A percentile compares a stretch with the other conserved stretches of the same genome.
Conservation (phyloP, 495 filamentous ascomycete species). For the Arthonia radiata region DNA sequence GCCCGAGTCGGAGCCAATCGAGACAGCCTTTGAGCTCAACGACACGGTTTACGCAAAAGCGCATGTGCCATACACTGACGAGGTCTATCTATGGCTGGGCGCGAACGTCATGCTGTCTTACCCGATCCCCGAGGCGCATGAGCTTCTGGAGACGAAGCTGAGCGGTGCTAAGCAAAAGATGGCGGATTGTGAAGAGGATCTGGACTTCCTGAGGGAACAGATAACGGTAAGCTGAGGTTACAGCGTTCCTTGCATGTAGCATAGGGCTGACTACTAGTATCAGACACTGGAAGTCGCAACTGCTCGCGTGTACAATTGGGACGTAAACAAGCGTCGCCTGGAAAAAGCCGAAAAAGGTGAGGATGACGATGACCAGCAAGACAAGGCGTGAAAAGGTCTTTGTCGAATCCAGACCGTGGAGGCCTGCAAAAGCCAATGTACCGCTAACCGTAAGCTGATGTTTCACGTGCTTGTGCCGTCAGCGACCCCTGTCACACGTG, state of each 20-base stretch:
- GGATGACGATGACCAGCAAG: too few species aligned
- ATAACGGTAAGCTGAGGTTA: slow-evolving; percentile 46
- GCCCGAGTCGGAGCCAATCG: slow-evolving; percentile 34
- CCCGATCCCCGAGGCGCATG: slow-evolving; percentile 63
- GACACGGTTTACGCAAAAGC: slow-evolving; percentile 89
- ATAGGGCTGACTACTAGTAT: neutral
- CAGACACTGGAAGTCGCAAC: slow-evolving; percentile 93
- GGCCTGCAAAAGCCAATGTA: too few species aligned
- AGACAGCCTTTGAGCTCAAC: slow-evolving; percentile 88
- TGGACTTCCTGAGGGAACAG: slow-evolving; percentile 89
- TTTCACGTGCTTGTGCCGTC: too few species aligned
- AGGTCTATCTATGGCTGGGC: slow-evolving; percentile 92
- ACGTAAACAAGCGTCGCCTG: slow-evolving; percentile 79
- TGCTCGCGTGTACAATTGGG: slow-evolving; percentile 96
- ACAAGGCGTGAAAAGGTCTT: too few species aligned
- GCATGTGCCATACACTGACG: slow-evolving; percentile 52
- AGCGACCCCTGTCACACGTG: too few species aligned
- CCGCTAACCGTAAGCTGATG: too few species aligned
- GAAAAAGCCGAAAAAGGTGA: slow-evolving; percentile 39
- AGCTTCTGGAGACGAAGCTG: slow-evolving; percentile 54
- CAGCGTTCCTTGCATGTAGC: slow-evolving; percentile 10
- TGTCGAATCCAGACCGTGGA: too few species aligned
- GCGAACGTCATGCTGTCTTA: slow-evolving; percentile 97
- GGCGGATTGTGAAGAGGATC: slow-evolving; percentile 75
- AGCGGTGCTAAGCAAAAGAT: slow-evolving; percentile 53